Conservation (phyloP, 805 yeast species). For the Brettanomyces sp. region DNA sequence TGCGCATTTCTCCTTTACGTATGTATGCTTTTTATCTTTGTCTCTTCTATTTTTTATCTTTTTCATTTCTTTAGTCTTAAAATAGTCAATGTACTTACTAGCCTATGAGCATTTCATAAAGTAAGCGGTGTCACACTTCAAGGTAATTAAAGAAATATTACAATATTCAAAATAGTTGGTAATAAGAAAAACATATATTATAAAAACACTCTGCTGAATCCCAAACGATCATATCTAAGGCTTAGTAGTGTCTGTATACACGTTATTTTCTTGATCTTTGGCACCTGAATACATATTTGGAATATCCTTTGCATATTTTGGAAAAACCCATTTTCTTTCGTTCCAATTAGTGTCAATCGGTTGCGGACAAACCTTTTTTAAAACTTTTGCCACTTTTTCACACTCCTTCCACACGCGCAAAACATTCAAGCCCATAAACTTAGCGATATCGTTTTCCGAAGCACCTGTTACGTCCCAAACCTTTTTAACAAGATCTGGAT, state of each 20-base stretch:
- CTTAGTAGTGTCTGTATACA: slow-evolving; percentile 4
- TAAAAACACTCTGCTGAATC: too few species aligned
- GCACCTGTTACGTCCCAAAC: slow-evolving; percentile 27
- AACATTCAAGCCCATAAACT: slow-evolving; percentile 37
- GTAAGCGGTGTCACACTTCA: too few species aligned
- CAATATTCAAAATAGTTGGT: too few species aligned
- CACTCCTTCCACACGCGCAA: slow-evolving; percentile 38
- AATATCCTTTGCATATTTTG: slow-evolving; percentile 21
- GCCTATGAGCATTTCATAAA: too few species aligned
- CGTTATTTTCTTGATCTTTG: slow-evolving; percentile 6
- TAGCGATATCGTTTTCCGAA: slow-evolving; percentile 33
- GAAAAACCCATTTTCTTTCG: slow-evolving; percentile 33
- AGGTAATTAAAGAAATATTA: too few species aligned
- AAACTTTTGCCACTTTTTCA: slow-evolving; percentile 22
- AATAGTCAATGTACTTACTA: too few species aligned
- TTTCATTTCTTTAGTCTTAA: too few species aligned
- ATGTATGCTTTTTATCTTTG: too few species aligned
- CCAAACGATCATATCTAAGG: background rate
- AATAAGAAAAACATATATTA: too few species aligned
- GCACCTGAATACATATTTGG: slow-evolving; percentile 30
- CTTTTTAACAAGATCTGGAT: slow-evolving; percentile 36
- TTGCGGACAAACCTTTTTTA: slow-evolving; percentile 12
- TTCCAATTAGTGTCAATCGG: slow-evolving; percentile 33
- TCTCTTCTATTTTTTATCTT: too few species aligned
- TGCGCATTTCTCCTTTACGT: too few species aligned